Base-by-base conservation (phyloP, 2,329 filamentous ascomycete species). In the Ophidiomyces ophidiicola region DNA sequence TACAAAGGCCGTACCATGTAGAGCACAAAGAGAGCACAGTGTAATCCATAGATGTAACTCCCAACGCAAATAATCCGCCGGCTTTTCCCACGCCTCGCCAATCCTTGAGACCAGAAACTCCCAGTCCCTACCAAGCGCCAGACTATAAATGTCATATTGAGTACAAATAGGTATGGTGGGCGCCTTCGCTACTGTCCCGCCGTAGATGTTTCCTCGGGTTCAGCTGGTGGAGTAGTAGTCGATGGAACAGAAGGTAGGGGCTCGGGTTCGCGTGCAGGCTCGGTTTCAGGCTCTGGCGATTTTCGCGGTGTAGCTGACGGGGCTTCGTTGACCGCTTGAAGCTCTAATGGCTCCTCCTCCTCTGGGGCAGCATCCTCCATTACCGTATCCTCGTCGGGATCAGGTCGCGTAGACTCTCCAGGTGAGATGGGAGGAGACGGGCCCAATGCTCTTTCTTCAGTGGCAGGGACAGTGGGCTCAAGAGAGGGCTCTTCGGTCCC, bases 351-450 rank as follows among this genome's bases (percentile, higher is more conserved):
- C 19, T 39, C 43, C 17, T 26, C 21, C 18, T 20, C 40, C 7
- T 32, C 25, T 48, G 51, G 18, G 32, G 44, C 47, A 15, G 46
- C 60, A 40, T 64, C 61, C 46, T 62, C 60, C 61, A 64, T 64
- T 8, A 52, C 43, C 7, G 51, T 57, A 43, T 62, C 60, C 26
- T 30, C 36, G 17, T 44, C 44, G 20, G 24, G 37, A 42, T 58
- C 55, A 40, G 60, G 58, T n/a, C 52, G 50, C 25, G 36, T 34
- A 5, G 55, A 58, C 18, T 49, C 50, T 18, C 50, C 49, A 12
- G 49, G 55, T 24, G 59, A 55, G 10, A 52, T 51, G 17, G 55
- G 49, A 12, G 51, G 50, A 31, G 57, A 54, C 15, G 41, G 49
- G 15, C 47, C 47, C 12, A 51, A 50, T n/a, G 55, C 53, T 38